Conservation (phyloP, 2,329 filamentous ascomycete genomes). For the Trichoderma atrobrunneum region DNA sequence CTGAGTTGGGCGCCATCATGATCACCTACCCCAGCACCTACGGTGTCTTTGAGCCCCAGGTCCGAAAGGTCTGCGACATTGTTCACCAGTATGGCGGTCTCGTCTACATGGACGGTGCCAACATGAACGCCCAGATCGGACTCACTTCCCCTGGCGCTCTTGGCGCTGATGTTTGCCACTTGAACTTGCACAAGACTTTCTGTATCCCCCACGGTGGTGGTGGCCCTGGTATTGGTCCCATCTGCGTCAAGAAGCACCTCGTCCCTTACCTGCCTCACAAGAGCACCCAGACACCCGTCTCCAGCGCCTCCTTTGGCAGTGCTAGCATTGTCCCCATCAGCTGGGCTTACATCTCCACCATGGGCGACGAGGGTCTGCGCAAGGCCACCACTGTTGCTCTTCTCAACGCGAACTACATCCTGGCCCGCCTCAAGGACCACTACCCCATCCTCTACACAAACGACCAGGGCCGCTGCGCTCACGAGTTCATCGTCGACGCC, state of each 20-base stretch:
- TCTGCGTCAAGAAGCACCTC: constrained; percentile 84
- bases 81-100: constrained; percentile 87
- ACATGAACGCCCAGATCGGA: constrained; percentile 98
- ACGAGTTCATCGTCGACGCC: constrained; percentile 94
- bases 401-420: constrained; percentile 97
- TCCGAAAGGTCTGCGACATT: constrained; percentile 80
- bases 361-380: constrained; percentile 73
- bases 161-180: constrained; percentile 92
- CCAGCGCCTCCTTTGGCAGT: constrained; percentile 80
- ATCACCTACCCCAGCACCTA: constrained; percentile 95
- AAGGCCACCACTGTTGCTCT: constrained; percentile 89
- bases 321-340: constrained; percentile 91
- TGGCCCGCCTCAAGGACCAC: constrained; percentile 78
- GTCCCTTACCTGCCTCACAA: constrained; percentile 59
- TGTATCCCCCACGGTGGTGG: constrained; percentile 96
- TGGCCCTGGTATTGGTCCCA: constrained; percentile 89
- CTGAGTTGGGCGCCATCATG: constrained; percentile 90
- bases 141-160: constrained; percentile 93
- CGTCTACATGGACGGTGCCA: constrained; percentile 98
- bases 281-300: constrained; percentile 57
- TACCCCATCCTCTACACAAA: constrained; percentile 96
- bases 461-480: constrained; percentile 79
- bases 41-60: constrained; percentile 87
- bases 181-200: constrained; percentile 98
- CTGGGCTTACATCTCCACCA: constrained; percentile 93